These are phyloP conservation scores for Obelidium mucronatum DNA, from an alignment of 192 early-diverging fungal genomes.

Conservation along the genomic window DNA sequence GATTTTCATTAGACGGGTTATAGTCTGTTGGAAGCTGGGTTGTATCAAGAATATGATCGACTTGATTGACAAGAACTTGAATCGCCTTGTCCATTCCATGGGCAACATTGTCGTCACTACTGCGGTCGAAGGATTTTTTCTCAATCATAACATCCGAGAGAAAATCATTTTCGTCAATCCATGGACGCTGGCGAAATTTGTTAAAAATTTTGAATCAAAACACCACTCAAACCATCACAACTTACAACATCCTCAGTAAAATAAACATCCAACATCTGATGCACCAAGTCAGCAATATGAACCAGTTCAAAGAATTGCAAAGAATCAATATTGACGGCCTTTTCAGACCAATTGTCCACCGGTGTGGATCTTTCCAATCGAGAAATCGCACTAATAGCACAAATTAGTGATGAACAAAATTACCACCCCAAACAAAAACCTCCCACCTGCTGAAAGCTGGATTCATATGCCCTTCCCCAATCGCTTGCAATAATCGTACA, in stretches of 20 bases:
- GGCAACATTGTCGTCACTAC: conserved; percentile 91
- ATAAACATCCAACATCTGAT: conserved; percentile 95
- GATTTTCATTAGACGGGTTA: conserved; percentile 60
- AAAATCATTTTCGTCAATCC: conserved; percentile 91
- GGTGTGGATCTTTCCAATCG: conserved; percentile 45
- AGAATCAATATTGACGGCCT: conserved; percentile 63
- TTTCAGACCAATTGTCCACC: conserved; percentile 43
- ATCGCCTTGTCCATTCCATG: conserved; percentile 93
- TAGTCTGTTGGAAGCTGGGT: conserved; percentile 77
- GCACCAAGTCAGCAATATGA: conserved; percentile 90
- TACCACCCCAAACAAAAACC: conserved; percentile 14
- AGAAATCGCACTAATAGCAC: conserved; percentile 52
- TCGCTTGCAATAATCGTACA: conserved; percentile 69
- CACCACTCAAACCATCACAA: not conserved
- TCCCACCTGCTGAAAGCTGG: conserved; percentile 67
- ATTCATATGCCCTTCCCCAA: conserved; percentile 78
- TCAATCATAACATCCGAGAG: conserved; percentile 91
- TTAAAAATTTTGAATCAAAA: conserved; percentile 6
- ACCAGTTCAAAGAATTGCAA: conserved; percentile 93
- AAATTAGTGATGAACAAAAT: no score
- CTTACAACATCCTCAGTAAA: conserved; percentile 86
- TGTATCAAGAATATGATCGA: conserved; percentile 80
- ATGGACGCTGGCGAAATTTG: conserved; percentile 53
- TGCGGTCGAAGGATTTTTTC: conserved; percentile 85
- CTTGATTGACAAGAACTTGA: conserved; percentile 82